phyloP scores from a whole-genome alignment of 371 early-diverging fungal genomes.

The Parasitella parasitica region DNA sequence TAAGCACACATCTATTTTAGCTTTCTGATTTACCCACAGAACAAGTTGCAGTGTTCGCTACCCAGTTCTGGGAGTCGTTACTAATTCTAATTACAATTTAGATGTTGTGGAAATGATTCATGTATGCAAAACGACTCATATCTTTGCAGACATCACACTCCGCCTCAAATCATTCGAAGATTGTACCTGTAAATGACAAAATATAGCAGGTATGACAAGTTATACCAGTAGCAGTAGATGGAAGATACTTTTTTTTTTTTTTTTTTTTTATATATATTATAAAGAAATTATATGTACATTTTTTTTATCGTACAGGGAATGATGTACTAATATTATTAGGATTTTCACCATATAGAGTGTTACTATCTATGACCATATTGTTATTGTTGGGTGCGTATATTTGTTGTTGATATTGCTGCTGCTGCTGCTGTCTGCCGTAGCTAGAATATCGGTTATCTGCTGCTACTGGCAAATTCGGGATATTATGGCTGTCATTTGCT shows the following conservation, averaged over 20 bases:
- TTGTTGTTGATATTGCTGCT: slow-evolving; percentile 1
- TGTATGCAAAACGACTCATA: not conserved
- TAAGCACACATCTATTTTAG: not conserved
- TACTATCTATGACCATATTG: slow-evolving; percentile 72
- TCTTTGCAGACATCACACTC: not conserved
- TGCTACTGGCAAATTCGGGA: not conserved
- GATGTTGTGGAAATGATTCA: not conserved
- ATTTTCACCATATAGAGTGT: slow-evolving; percentile 78
- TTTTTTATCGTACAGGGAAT: slow-evolving; percentile 14
- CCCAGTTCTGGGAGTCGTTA: slow-evolving; percentile 10
- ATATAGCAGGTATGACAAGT: not conserved
- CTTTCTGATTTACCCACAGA: slow-evolving; percentile 2
- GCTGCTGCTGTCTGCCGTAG: slow-evolving; percentile 10
- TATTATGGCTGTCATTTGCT: not conserved
- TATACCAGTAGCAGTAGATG: not conserved
- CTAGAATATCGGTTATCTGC: not conserved
- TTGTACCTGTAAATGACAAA: not conserved
- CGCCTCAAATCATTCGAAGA: not conserved
- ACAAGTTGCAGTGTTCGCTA: not conserved
- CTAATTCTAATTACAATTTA: not conserved
- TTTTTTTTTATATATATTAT: no score
- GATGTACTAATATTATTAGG: slow-evolving; percentile 43
- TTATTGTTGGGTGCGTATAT: slow-evolving; percentile 76
- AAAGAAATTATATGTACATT: slow-evolving; percentile 3
- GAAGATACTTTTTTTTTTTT: not conserved